Conservation (phyloP, 148 eudicot genomes). For the Mesembryanthemum crystallinum region DNA sequence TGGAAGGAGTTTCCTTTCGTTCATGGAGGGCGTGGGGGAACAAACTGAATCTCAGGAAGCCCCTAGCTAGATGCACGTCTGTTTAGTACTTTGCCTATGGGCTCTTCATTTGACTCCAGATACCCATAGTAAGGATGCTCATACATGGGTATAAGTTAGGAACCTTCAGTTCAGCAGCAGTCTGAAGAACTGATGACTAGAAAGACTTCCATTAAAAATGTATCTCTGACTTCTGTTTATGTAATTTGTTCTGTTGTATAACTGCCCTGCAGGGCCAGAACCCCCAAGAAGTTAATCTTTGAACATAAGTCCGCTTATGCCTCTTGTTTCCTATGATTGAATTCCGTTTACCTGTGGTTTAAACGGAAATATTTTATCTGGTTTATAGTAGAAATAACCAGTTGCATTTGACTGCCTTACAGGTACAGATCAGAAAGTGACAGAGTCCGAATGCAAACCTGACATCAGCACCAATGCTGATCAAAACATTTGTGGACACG, state of each 20-base stretch:
- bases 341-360: background rate
- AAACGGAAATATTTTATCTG: background rate
- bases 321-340: background rate
- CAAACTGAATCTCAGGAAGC: too few species aligned
- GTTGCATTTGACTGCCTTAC: background rate
- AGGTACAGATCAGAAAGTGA: conserved; percentile 23
- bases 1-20: background rate
- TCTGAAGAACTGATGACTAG: too few species aligned
- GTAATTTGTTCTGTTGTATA: background rate
- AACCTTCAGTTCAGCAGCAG: too few species aligned
- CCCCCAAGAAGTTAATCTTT: background rate
- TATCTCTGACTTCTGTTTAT: too few species aligned
- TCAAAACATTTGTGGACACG: background rate
- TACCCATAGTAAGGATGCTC: too few species aligned
- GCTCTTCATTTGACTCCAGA: too few species aligned
- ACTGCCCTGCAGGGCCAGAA: background rate
- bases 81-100: too few species aligned
- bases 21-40: too few species aligned
- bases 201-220: too few species aligned
- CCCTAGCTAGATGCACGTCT: too few species aligned
- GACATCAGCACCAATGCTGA: background rate
- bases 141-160: too few species aligned
- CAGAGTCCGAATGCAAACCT: background rate
- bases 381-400: background rate
- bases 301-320: background rate